Conservation (phyloP, 129 eudicot genomes). For the Helianthus tuberosus region DNA sequence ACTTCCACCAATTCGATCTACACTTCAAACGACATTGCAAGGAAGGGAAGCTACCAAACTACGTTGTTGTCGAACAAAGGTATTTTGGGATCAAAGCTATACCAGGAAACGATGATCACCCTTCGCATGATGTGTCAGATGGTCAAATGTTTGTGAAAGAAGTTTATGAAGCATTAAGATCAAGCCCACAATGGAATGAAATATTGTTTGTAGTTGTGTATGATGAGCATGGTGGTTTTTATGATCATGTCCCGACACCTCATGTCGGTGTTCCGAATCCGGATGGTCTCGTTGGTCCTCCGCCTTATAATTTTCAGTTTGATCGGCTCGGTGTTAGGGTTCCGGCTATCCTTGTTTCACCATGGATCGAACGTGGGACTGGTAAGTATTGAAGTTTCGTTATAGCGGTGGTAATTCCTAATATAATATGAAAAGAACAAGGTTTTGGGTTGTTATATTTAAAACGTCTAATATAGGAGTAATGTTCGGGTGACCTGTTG, state of each 20-base stretch:
- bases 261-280: conserved; percentile 69
- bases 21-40: conserved; percentile 75
- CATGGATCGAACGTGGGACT: conserved; percentile 92
- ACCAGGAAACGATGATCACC: conserved; percentile 96
- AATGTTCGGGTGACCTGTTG: not conserved
- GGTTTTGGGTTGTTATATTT: not conserved
- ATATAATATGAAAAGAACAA: not conserved
- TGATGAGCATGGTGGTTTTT: conserved; percentile 97
- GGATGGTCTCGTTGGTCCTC: conserved; percentile 70
- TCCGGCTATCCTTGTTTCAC: conserved; percentile 80
- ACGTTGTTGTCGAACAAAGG: conserved; percentile 75
- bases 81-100: conserved; percentile 53
- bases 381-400: conserved; percentile 34
- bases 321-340: conserved; percentile 93
- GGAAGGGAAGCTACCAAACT: conserved; percentile 84
- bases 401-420: not conserved
- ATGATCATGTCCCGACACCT: conserved; percentile 94
- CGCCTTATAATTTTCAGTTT: conserved; percentile 69
- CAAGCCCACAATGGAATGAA: conserved; percentile 96
- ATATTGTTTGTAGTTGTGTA: conserved; percentile 68
- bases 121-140: conserved; percentile 77
- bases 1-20: conserved; percentile 79
- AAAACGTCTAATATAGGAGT: not conserved
- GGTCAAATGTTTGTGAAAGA: conserved; percentile 83
- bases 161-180: conserved; percentile 83